Evolutionary conservation across 2,329 filamentous ascomycete genomes (phyloP).

Genomic region (Apiospora pterosperma): DNA sequence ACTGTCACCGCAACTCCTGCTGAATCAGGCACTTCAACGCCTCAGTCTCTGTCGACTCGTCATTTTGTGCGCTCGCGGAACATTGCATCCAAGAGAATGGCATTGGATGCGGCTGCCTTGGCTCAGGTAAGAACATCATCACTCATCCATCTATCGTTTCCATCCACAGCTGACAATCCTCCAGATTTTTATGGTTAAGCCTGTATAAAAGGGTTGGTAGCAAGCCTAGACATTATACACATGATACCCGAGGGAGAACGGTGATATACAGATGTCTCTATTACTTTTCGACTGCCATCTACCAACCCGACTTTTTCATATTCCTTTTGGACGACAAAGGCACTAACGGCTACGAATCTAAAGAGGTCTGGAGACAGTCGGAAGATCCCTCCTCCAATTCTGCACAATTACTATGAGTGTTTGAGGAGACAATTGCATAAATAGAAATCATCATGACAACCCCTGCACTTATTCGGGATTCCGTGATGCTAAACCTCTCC

Average conservation of each 20-base stretch:
- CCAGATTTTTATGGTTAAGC: conserved; percentile 32
- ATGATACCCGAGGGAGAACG: neutral
- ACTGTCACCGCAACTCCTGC: conserved; percentile 18
- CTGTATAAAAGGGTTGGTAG: conserved; percentile 17
- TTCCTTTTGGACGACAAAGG: too few species aligned
- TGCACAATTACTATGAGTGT: too few species aligned
- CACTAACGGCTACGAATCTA: too few species aligned
- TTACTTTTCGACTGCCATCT: neutral
- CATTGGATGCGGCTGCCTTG: conserved; percentile 75
- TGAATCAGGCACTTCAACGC: conserved; percentile 37
- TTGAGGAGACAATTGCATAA: too few species aligned
- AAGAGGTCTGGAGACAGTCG: too few species aligned
- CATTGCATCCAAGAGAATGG: conserved; percentile 84
- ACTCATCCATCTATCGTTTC: neutral
- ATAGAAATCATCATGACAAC: too few species aligned
- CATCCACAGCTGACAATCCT: conserved; percentile 13
- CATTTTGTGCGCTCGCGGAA: conserved; percentile 76
- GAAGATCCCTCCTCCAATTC: too few species aligned
- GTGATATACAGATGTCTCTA: neutral
- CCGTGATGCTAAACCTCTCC: too few species aligned
- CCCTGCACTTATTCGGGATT: too few species aligned
- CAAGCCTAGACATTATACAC: neutral
- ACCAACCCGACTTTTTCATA: too few species aligned
- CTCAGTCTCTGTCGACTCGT: conserved; percentile 52
- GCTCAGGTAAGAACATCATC: conserved; percentile 64